Conservation (phyloP, 768 basidiomycete species). For the Suillus placidus region DNA sequence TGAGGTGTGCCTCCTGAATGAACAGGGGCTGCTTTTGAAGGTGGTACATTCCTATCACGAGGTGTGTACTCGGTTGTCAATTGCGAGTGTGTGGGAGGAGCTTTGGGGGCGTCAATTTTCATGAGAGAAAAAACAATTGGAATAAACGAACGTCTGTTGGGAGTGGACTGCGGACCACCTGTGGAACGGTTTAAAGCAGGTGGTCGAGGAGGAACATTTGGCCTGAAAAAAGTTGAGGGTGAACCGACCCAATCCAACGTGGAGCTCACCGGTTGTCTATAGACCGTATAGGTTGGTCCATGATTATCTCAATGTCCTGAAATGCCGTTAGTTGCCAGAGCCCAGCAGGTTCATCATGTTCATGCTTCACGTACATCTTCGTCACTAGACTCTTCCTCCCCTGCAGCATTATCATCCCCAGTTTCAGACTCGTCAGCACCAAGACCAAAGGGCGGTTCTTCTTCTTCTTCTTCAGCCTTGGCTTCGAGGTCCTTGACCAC, state of each 20-base stretch:
- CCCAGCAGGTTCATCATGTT: slow-evolving; percentile 9
- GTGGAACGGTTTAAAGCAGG: slow-evolving; percentile 34
- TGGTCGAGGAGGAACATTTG: slow-evolving; percentile 37
- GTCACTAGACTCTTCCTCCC: slow-evolving; percentile 48
- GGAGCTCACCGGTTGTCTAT: slow-evolving; percentile 69
- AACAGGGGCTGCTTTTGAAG: slow-evolving; percentile 25
- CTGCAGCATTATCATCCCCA: slow-evolving; percentile 42
- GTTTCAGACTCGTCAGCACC: slow-evolving; percentile 26
- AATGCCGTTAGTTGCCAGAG: slow-evolving; percentile 13
- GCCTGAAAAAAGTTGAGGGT: slow-evolving; percentile 28
- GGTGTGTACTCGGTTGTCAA: slow-evolving; percentile 85
- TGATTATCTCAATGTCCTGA: slow-evolving; percentile 89
- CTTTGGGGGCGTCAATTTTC: slow-evolving; percentile 28
- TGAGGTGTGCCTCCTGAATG: slow-evolving; percentile 27
- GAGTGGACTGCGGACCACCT: slow-evolving; percentile 26
- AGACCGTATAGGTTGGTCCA: slow-evolving; percentile 75
- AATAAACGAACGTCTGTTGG: slow-evolving; percentile 30
- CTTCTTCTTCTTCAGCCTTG: slow-evolving; percentile 40
- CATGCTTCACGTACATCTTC: slow-evolving; percentile 44
- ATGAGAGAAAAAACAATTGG: slow-evolving; percentile 2
- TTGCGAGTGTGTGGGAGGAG: slow-evolving; percentile 47
- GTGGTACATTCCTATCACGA: slow-evolving; percentile 58
- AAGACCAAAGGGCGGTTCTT: slow-evolving; percentile 32
- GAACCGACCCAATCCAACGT: slow-evolving; percentile 9
- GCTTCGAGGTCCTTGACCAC: slow-evolving; percentile 53